Evolutionary conservation across 352 stramenopile species (phyloP), one percentile per base, ranked within the genome.

Genomic region (Phytophthora capsici): DNA sequence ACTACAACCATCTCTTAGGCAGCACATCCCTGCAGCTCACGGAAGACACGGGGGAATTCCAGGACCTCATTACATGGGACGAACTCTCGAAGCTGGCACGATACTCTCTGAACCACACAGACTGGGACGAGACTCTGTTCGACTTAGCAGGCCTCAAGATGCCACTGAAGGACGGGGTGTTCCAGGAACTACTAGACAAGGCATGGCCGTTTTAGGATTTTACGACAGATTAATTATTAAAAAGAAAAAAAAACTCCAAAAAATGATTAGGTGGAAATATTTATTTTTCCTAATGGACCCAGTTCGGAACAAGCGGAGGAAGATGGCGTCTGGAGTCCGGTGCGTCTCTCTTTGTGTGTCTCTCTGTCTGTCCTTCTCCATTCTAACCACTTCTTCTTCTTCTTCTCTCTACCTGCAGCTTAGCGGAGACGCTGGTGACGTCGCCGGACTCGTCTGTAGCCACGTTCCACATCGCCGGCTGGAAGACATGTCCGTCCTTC

Each of bases 381-480:
- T 37, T 54, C 23, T 63, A 43, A 59, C 34, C 14, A 12, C n/a
- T 17, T 51, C 6, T 30, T 2, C 44, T 1, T 50, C n/a, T n/a
- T n/a, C n/a, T n/a, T n/a, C n/a, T n/a, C 6, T 59, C 6, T 57
- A 16, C 37, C 34, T 56, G 19, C 50, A 91, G 80, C 45, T 54
- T 91, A 26, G 28, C 50, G 20, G 71, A 82, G 61, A 84, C 77
- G 45, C 62, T 88, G 23, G 49, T 51, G 57, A 44, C 19, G 41
- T 16, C 64, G 6, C 32, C 36, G 20, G 47, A 43, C 45, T 55
- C 52, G 22, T 68, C 59, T 43, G 69, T 58, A 6, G 67, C 71
- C 23, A 84, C 64, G 20, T 90, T 86, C 69, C 77, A 92, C 66
- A 70, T 94, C 64, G 78, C 82, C 19, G 85, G 85, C n/a, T 94